Percentiles rank a stretch among this genome's conserved stretches.
These are phyloP conservation scores for Linnemannia exigua DNA, from an alignment of 192 early-diverging fungal genomes.

Conservation along the genomic window DNA sequence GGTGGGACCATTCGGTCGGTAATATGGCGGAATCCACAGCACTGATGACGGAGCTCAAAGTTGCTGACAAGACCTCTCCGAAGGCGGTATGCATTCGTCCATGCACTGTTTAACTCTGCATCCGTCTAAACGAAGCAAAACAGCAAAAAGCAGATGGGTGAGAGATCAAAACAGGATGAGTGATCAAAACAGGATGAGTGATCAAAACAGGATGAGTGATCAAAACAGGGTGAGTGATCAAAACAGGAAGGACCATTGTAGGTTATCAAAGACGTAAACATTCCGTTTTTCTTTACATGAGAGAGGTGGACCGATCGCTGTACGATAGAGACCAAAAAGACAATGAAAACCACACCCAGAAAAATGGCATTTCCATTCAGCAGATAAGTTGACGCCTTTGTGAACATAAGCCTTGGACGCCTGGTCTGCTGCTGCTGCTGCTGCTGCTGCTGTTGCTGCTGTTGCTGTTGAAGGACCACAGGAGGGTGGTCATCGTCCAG, in stretches of 20 bases:
- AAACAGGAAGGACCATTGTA: too few relatives aligned
- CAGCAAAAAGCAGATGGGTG: background rate
- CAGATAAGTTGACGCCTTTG: slow-evolving; percentile 26
- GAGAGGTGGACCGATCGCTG: slow-evolving; percentile 28
- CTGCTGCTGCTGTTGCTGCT: too few relatives aligned
- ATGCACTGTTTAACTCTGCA: slow-evolving; percentile 19
- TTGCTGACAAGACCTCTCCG: slow-evolving; percentile 9
- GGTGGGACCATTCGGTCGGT: slow-evolving; percentile 18
- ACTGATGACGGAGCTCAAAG: slow-evolving; percentile 36
- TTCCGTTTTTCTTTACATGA: slow-evolving; percentile 1
- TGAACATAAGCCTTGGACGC: slow-evolving; percentile 36
- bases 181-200: background rate
- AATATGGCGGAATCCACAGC: slow-evolving; percentile 23
- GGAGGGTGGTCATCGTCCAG: slow-evolving; percentile 13
- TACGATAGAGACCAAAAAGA: slow-evolving; percentile 3
- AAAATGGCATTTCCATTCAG: slow-evolving; percentile 27
- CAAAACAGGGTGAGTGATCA: too few relatives aligned
- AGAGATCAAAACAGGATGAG: background rate
- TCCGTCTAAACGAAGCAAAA: slow-evolving; percentile 15
- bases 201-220: background rate
- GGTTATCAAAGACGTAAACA: background rate
- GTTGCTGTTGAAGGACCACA: background rate
- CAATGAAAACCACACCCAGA: background rate
- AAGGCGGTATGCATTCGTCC: slow-evolving; percentile 2
- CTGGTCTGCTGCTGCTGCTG: slow-evolving; percentile 6